Percentiles rank a stretch among this genome's conserved stretches.
phyloP scores from a whole-genome alignment of 768 basidiomycete species.

The Mycena metata region DNA sequence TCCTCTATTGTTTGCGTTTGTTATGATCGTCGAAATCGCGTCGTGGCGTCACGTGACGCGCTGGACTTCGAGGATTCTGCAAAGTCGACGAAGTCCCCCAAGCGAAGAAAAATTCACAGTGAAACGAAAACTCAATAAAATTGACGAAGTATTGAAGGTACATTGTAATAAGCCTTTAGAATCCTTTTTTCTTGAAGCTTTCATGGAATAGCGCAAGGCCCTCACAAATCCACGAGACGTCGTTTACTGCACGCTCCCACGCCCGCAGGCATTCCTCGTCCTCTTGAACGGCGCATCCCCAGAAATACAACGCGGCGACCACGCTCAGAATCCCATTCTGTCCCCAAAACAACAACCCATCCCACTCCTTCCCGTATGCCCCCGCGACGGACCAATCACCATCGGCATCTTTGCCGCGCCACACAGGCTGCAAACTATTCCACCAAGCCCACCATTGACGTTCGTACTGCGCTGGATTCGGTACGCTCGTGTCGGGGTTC shows the following conservation, averaged over 20 bases:
- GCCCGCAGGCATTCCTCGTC: not conserved
- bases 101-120: too few species aligned
- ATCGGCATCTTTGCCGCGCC: not conserved
- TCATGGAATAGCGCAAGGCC: not conserved
- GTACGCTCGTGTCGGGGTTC: not conserved
- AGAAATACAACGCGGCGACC: not conserved
- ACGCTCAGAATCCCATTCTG: not conserved
- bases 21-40: too few species aligned
- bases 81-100: too few species aligned
- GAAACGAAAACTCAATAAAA: too few species aligned
- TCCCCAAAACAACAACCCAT: not conserved
- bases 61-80: too few species aligned
- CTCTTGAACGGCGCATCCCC: not conserved
- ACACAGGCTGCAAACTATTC: not conserved
- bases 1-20: too few species aligned
- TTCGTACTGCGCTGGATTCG: not conserved
- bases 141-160: too few species aligned
- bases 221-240: not conserved
- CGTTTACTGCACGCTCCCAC: not conserved
- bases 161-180: too few species aligned
- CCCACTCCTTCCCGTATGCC: not conserved
- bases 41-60: too few species aligned
- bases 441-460: not conserved
- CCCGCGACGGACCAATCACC: not conserved
- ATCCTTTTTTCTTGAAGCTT: not conserved